These are phyloP conservation scores for Chlorella vulgaris DNA, from an alignment of 139 green algal species.

Conservation along the genomic window DNA sequence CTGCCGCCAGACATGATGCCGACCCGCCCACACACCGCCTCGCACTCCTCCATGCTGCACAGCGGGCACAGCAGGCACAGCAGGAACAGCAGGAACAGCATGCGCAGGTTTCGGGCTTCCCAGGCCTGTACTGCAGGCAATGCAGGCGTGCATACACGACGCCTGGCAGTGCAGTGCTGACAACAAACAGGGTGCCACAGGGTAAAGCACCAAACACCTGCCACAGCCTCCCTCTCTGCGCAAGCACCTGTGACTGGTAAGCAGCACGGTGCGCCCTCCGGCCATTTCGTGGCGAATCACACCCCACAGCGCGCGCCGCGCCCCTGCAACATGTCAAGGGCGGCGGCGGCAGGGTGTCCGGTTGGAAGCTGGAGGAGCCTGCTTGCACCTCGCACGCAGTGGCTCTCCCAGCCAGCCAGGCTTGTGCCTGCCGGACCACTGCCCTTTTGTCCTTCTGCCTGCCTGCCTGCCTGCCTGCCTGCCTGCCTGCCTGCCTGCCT, in stretches of 20 bases:
- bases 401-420: no score
- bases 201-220: slow-evolving; percentile 53
- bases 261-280: slow-evolving; percentile 21
- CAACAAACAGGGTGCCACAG: neutral
- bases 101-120: no score
- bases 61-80: slow-evolving; percentile 33
- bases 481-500: no score
- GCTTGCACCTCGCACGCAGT: no score
- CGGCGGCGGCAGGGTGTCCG: neutral
- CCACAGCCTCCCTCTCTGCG: slow-evolving; percentile 90
- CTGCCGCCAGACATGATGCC: slow-evolving; percentile 83
- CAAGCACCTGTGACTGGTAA: slow-evolving; percentile 69
- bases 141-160: neutral
- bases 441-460: no score
- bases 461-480: no score
- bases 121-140: neutral
- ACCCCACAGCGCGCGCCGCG: slow-evolving; percentile 68
- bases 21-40: slow-evolving; percentile 86
- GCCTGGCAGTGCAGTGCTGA: neutral
- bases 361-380: no score
- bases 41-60: slow-evolving; percentile 95
- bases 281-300: slow-evolving; percentile 59
- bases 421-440: no score
- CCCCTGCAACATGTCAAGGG: slow-evolving; percentile 5
- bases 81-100: neutral